Percentiles rank a stretch among this genome's conserved stretches.
These are phyloP conservation scores for Pigoraptor vietnamica DNA, from an alignment of 78 protist genomes.

Conservation along the genomic window DNA sequence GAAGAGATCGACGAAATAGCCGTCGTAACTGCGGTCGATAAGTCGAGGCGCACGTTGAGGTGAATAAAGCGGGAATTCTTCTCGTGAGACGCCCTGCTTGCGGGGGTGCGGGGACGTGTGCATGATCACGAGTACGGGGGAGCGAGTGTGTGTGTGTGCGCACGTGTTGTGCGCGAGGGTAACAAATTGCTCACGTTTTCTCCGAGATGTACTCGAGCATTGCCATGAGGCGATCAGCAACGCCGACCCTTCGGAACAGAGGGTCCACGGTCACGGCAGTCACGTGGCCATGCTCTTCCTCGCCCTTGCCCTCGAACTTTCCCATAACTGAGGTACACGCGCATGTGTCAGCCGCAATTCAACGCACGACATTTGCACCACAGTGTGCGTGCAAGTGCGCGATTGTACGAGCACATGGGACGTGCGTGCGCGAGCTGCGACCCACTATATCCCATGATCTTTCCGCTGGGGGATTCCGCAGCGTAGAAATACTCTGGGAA, in stretches of 20 bases:
- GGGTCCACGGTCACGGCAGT: slow-evolving; percentile 96
- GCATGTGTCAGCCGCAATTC: background rate
- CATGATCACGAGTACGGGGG: too few relatives aligned
- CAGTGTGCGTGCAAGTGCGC: too few relatives aligned
- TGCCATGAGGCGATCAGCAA: slow-evolving; percentile 82
- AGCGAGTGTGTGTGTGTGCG: background rate
- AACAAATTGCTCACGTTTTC: slow-evolving; percentile 26
- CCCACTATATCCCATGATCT: slow-evolving; percentile 82
- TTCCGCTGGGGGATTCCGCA: slow-evolving; percentile 66
- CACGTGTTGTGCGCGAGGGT: background rate
- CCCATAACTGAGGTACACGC: slow-evolving; percentile 54
- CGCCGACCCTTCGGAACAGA: slow-evolving; percentile 75
- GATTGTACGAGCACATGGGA: background rate
- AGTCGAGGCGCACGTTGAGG: background rate
- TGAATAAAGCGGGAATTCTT: background rate
- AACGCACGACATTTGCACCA: background rate
- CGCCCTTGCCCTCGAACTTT: slow-evolving; percentile 78
- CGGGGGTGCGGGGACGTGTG: too few relatives aligned
- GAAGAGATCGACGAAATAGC: slow-evolving; percentile 93
- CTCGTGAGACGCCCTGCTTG: background rate
- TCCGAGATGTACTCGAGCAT: slow-evolving; percentile 81
- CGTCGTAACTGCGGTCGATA: slow-evolving; percentile 52
- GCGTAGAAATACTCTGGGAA: slow-evolving; percentile 86
- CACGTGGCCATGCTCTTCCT: slow-evolving; percentile 96
- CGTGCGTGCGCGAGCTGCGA: background rate